These are phyloP conservation scores for Magnolia kwangsiensis DNA, from an alignment of 164 flowering plant genomes.

Conservation along the genomic window DNA sequence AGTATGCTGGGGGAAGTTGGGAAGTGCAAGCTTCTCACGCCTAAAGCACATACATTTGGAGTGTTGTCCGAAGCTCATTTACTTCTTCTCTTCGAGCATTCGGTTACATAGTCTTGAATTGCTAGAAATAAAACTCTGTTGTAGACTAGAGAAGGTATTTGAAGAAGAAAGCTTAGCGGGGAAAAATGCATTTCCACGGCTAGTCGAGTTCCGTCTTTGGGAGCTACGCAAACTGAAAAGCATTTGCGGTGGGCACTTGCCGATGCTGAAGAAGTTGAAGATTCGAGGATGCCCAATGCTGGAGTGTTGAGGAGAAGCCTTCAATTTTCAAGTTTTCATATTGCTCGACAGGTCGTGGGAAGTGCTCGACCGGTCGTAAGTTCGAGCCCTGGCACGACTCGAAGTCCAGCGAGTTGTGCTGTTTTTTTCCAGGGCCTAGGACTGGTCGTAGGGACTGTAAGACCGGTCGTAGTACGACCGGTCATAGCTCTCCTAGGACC, in stretches of 20 bases:
- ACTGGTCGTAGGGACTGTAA: no score
- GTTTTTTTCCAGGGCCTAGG: no score
- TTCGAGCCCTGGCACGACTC: no score
- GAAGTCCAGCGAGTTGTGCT: no score
- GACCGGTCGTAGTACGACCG: no score
- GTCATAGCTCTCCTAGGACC: no score
- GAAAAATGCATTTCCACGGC: background rate
- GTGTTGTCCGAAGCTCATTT: background rate
- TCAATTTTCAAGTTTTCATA: no score
- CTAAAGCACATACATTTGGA: background rate
- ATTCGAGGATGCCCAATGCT: constrained; percentile 1
- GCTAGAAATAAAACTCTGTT: constrained; percentile 3
- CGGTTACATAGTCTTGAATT: background rate
- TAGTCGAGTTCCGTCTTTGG: background rate
- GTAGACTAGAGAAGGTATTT: background rate
- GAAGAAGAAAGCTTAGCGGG: background rate
- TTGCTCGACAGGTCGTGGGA: no score
- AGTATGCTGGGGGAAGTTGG: background rate
- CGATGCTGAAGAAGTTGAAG: constrained; percentile 1
- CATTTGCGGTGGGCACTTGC: background rate
- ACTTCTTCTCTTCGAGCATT: background rate
- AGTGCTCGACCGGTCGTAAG: no score
- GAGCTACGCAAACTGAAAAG: constrained; percentile 1
- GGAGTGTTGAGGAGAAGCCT: no score
- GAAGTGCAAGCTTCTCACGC: background rate